Evolutionary conservation across 805 yeast genomes (phyloP), one percentile per base, ranked within the genome.

Genomic region (Saturnispora sanitii): DNA sequence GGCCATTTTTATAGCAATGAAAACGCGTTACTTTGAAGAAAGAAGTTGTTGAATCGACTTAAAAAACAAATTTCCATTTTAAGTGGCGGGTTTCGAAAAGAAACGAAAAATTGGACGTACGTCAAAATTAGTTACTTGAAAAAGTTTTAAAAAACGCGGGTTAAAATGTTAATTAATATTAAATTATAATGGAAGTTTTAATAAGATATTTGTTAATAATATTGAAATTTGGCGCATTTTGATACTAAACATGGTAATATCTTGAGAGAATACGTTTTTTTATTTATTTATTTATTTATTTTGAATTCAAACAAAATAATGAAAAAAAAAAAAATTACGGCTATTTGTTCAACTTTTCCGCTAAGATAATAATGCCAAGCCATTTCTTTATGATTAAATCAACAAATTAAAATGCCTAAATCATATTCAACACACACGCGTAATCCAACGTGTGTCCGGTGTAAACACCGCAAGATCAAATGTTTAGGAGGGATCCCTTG

Each of bases 401-500:
- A 23, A 7, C 26, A 23, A 23, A 6, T 13, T 11, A 13, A 17
- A 13, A 40, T 35, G 33, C 39, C 43, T 16, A 35, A 15, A 40
- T 16, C 29, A 12, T 12, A 23, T 12, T 15, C 34, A 11, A 23
- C 27, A 21, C 28, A 27, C 17, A n/a, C 27, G 19, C 37, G 37
- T 9, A 12, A 12, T 6, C 30, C 16, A n/a, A 54, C 58, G 1
- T 54, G 57, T 30, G 18, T 37, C 11, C 33, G 39, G n/a, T 54
- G 58, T 35, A 41, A 54, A 15, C 9, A 36, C 1, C 44, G 46
- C 18, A 54, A 54, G 38, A 43, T 48, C 6, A 52, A 51, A 38
- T 54, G 57, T 35, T 44, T 50, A 31, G 23, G 23, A 9, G 15
- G 40, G 6, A 12, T 27, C 19, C 56, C 56, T 6, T 54, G 58